These are phyloP conservation scores for Didymella pomorum DNA, from an alignment of 2,329 filamentous ascomycete genomes.

Conservation along the genomic window DNA sequence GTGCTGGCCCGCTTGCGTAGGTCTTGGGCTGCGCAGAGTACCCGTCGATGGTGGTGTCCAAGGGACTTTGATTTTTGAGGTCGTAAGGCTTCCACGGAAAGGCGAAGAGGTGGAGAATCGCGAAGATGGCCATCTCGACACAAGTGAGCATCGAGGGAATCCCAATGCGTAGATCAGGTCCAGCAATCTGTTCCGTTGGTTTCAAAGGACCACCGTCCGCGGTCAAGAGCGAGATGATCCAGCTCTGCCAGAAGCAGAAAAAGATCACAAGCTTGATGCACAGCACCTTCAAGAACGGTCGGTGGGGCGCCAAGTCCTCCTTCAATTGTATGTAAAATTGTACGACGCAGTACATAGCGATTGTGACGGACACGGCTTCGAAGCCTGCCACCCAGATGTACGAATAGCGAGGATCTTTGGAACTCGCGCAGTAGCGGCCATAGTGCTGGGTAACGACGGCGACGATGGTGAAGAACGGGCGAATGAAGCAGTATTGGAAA, in stretches of 20 bases:
- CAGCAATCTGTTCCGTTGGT: slow-evolving; percentile 68
- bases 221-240: slow-evolving; percentile 68
- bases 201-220: slow-evolving; percentile 69
- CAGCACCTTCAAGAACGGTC: slow-evolving; percentile 79
- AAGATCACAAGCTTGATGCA: slow-evolving; percentile 93
- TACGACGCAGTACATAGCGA: slow-evolving; percentile 89
- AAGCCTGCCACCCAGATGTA: slow-evolving; percentile 83
- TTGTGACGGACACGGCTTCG: slow-evolving; percentile 74
- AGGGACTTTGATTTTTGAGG: slow-evolving; percentile 38
- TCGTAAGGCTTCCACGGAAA: slow-evolving; percentile 80
- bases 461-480: slow-evolving; percentile 79
- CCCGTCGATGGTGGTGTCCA: slow-evolving; percentile 23
- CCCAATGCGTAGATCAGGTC: slow-evolving; percentile 80
- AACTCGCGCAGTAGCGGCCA: slow-evolving; percentile 78
- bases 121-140: slow-evolving; percentile 84
- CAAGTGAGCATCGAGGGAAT: slow-evolving; percentile 80
- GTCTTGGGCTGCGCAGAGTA: slow-evolving; percentile 20
- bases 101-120: slow-evolving; percentile 80
- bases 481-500: slow-evolving; percentile 86
- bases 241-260: slow-evolving; percentile 83
- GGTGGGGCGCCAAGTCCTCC: slow-evolving; percentile 71
- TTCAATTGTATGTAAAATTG: slow-evolving; percentile 86
- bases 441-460: slow-evolving; percentile 76
- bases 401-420: slow-evolving; percentile 78
- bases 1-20: slow-evolving; percentile 70